phyloP scores from a whole-genome alignment of 2,329 filamentous ascomycete species.

The Keithomyces neogunnii region DNA sequence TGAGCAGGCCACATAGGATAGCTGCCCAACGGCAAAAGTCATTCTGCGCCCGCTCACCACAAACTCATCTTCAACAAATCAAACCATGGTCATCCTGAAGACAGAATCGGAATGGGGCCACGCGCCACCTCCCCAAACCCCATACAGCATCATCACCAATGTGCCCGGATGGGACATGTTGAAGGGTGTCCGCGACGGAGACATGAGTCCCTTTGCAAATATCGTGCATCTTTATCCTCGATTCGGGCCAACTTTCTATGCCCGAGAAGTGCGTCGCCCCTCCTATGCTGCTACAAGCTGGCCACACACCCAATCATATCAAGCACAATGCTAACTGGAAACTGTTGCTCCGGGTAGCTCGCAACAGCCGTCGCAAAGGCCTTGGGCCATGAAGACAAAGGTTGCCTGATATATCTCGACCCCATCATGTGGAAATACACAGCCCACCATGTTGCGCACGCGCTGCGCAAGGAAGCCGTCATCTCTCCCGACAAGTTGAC shows the following conservation, averaged over 20 bases:
- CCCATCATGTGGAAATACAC: constrained; percentile 22
- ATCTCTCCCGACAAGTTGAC: constrained; percentile 25
- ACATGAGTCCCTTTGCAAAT: constrained; percentile 22
- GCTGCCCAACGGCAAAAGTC: too few species aligned
- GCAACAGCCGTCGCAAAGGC: constrained; percentile 25
- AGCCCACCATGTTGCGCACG: constrained; percentile 22
- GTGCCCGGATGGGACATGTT: constrained; percentile 33
- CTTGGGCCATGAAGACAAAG: constrained; percentile 18
- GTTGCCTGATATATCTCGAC: constrained; percentile 22
- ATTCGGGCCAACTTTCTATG: constrained; percentile 31
- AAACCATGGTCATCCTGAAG: constrained; percentile 26
- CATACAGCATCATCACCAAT: constrained; percentile 39
- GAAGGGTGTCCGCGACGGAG: constrained; percentile 32
- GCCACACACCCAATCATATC: neutral
- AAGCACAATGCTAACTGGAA: neutral
- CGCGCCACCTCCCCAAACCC: constrained; percentile 36
- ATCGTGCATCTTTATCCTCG: constrained; percentile 38
- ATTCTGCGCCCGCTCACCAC: too few species aligned
- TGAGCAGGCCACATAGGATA: too few species aligned
- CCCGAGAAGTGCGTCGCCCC: constrained; percentile 21
- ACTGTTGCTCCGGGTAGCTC: constrained; percentile 21
- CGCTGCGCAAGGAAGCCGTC: constrained; percentile 24
- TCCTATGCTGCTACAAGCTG: neutral
- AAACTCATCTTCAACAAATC: too few species aligned
- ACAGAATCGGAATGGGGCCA: constrained; percentile 32